Conservation (phyloP, 371 early-diverging fungal species). For the Apophysomyces variabilis region DNA sequence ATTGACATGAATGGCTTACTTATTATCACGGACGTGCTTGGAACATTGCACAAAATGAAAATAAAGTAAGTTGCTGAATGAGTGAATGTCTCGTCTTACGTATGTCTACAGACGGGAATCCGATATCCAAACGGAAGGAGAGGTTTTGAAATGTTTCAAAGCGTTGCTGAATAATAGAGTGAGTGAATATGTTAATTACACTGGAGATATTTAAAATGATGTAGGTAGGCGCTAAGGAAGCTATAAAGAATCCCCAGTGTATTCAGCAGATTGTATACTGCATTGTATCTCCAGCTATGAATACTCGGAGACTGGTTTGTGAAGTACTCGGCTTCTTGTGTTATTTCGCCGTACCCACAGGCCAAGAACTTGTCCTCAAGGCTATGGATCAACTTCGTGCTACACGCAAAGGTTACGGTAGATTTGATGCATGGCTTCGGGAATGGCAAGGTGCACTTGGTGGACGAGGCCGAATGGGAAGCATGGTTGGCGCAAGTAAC, state of each 20-base stretch:
- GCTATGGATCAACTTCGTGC: slow-evolving; percentile 68
- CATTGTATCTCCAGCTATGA: slow-evolving; percentile 73
- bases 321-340: slow-evolving; percentile 85
- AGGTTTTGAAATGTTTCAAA: slow-evolving; percentile 81
- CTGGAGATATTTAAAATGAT: background rate
- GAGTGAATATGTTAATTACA: slow-evolving; percentile 11
- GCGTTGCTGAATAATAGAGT: slow-evolving; percentile 74
- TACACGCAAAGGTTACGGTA: slow-evolving; percentile 58
- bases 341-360: slow-evolving; percentile 76
- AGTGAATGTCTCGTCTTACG: background rate
- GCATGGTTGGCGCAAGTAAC: slow-evolving; percentile 80
- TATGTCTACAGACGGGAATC: slow-evolving; percentile 54
- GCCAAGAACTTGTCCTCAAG: slow-evolving; percentile 76
- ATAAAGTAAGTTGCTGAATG: slow-evolving; percentile 37
- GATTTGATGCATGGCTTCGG: slow-evolving; percentile 87
- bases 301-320: slow-evolving; percentile 76
- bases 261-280: slow-evolving; percentile 77
- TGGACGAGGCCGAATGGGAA: slow-evolving; percentile 86
- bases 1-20: slow-evolving; percentile 74
- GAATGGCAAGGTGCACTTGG: slow-evolving; percentile 72
- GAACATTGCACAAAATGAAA: slow-evolving; percentile 52
- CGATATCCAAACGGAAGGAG: slow-evolving; percentile 73
- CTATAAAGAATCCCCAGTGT: slow-evolving; percentile 69
- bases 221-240: slow-evolving; percentile 82
- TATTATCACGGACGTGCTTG: slow-evolving; percentile 65